Evolutionary conservation across 2,329 filamentous ascomycete genomes (phyloP), one percentile per base, ranked within the genome.

Genomic region (Fusarium sp.): DNA sequence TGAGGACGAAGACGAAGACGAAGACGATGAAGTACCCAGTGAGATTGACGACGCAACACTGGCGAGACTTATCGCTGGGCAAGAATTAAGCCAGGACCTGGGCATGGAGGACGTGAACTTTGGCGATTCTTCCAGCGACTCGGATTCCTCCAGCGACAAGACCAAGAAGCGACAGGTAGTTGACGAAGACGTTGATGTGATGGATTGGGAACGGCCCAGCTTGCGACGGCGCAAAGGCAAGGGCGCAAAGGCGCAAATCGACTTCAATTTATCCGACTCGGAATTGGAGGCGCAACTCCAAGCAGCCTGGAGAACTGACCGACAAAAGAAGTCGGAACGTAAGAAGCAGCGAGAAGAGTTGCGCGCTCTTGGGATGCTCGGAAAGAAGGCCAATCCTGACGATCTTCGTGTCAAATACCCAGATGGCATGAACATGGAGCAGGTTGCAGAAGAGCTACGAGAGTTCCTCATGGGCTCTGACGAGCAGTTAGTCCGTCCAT

Each of bases 191-290:
- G 90, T 97, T 68, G 93, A 97, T 75, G 83, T 96, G 46, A 95
- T 96, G 90, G 92, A 97, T 74, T 93, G 91, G 80, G 86, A 91
- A 14, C 85, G 89, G 25, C 89, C 90, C 1, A 93, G 89, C 58
- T 78, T 93, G 6, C 86, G 84, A 60, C 78, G 79, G 46, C 88
- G 85, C 67, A 90, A 88, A 74, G 82, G 85, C 69, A 93, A 91
- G 77, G 88, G 87, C 44, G 83, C 84, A 13, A 86, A 87, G 67
- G 83, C 82, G 49, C 82, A 84, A 57, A 78, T 85, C 49, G 81
- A 83, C 4, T 79, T 83, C 13, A 81, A 89, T 59, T 82, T 87
- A 20, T 77, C 91, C 0, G 91, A 94, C 72, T 87, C 87, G 0
- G 91, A 94, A 58, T 77, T 93, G 1, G 87, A 90, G 70, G 81